These are phyloP conservation scores for Albizia julibrissin DNA, from an alignment of 306 rosid genomes.

Conservation along the genomic window DNA sequence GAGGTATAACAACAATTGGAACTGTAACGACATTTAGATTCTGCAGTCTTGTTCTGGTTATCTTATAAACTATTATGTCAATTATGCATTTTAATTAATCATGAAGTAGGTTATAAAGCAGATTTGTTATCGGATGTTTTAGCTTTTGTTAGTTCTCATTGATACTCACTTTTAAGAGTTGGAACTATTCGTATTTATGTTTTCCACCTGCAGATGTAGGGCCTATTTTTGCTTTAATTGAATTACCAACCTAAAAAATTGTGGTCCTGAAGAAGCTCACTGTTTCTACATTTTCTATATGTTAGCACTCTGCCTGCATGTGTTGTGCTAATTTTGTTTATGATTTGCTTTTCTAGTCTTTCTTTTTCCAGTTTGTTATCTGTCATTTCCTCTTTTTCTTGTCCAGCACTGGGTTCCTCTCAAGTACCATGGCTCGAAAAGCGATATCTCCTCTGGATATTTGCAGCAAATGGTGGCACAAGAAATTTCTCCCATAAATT, in stretches of 20 bases:
- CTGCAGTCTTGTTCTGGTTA: constrained; percentile 20
- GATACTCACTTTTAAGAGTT: neutral
- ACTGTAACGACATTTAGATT: constrained; percentile 15
- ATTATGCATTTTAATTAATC: constrained; percentile 3
- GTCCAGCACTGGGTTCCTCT: constrained; percentile 82
- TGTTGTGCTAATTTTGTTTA: constrained; percentile 1
- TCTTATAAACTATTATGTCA: constrained; percentile 15
- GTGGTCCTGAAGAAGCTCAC: neutral
- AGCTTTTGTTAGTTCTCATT: neutral
- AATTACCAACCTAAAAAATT: neutral
- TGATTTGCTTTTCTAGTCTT: neutral
- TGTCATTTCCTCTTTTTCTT: constrained; percentile 25
- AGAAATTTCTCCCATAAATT: constrained; percentile 61
- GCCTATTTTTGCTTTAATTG: neutral
- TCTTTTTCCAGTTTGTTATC: constrained; percentile 8
- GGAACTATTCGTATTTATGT: neutral
- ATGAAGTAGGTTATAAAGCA: neutral
- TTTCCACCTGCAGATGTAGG: neutral
- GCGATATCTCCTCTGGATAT: constrained; percentile 73
- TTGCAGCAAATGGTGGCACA: constrained; percentile 64
- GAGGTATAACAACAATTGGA: constrained; percentile 52
- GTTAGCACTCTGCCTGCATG: neutral
- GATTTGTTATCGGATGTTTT: neutral
- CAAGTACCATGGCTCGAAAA: constrained; percentile 72
- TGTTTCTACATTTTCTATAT: neutral